Conservation (phyloP, 257 asterid genomes). For the Gentiana macrophylla region DNA sequence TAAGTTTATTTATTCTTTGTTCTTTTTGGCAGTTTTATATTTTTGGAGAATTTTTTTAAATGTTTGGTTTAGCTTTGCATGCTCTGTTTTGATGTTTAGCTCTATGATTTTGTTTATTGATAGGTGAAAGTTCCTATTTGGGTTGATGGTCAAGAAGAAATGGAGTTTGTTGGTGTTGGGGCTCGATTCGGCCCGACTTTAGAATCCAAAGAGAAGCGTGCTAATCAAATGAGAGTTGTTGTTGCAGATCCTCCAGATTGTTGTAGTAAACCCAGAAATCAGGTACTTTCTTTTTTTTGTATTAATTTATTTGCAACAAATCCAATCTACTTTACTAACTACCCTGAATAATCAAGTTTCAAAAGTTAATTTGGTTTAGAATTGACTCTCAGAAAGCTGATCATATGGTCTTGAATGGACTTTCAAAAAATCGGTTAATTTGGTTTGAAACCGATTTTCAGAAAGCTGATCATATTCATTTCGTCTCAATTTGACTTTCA, state of each 20-base stretch:
- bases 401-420: no score
- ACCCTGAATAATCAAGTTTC: no score
- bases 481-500: neutral
- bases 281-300: slow-evolving; percentile 33
- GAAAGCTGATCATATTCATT: no score
- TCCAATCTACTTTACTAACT: no score
- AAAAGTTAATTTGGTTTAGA: no score
- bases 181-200: slow-evolving; percentile 91
- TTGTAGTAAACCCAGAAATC: slow-evolving; percentile 63
- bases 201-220: slow-evolving; percentile 95
- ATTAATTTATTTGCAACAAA: no score
- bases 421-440: no score
- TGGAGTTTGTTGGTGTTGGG: slow-evolving; percentile 90
- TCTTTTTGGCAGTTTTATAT: slow-evolving; percentile 3
- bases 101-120: slow-evolving; percentile 6
- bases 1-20: slow-evolving; percentile 19
- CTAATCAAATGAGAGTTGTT: slow-evolving; percentile 62
- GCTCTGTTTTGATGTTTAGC: neutral
- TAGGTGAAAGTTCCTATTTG: slow-evolving; percentile 91
- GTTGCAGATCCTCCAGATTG: slow-evolving; percentile 93
- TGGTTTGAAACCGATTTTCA: no score
- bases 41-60: no score
- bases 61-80: no score
- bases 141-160: slow-evolving; percentile 63
- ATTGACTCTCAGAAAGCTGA: no score